Conservation (phyloP, 2,329 filamentous ascomycete genomes). For the Chrysoporthe deuterocubensis region DNA sequence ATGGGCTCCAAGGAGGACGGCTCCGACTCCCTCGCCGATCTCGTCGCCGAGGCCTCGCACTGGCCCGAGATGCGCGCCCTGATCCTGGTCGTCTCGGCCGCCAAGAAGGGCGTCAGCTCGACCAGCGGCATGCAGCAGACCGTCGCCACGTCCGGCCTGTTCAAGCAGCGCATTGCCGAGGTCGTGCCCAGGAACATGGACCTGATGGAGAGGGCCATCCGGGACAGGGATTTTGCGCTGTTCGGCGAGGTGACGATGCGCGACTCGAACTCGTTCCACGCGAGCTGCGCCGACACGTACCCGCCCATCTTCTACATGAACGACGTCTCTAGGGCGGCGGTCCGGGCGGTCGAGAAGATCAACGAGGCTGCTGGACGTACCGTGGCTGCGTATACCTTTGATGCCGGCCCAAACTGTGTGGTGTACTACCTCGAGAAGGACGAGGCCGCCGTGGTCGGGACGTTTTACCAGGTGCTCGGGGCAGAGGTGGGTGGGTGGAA, state of each 20-base stretch:
- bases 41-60: slow-evolving; percentile 85
- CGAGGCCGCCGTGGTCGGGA: slow-evolving; percentile 72
- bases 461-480: slow-evolving; percentile 71
- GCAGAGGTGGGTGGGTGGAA: slow-evolving; percentile 72
- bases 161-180: slow-evolving; percentile 72
- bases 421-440: slow-evolving; percentile 92
- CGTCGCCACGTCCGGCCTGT: slow-evolving; percentile 87
- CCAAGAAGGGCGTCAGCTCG: slow-evolving; percentile 93
- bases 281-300: slow-evolving; percentile 90
- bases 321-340: slow-evolving; percentile 84
- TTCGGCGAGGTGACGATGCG: slow-evolving; percentile 95
- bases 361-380: slow-evolving; percentile 79
- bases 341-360: slow-evolving; percentile 86
- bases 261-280: slow-evolving; percentile 97
- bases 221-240: slow-evolving; percentile 76
- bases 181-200: slow-evolving; percentile 85
- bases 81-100: slow-evolving; percentile 87
- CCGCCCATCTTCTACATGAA: slow-evolving; percentile 99
- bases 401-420: slow-evolving; percentile 95
- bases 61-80: slow-evolving; percentile 96
- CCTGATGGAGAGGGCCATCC: slow-evolving; percentile 82
- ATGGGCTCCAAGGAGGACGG: slow-evolving; percentile 78
- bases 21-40: slow-evolving; percentile 82
- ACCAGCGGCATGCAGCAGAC: slow-evolving; percentile 98
- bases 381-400: slow-evolving; percentile 94